phyloP scores from a whole-genome alignment of 2,329 filamentous ascomycete species.

The Penicillium sp. region DNA sequence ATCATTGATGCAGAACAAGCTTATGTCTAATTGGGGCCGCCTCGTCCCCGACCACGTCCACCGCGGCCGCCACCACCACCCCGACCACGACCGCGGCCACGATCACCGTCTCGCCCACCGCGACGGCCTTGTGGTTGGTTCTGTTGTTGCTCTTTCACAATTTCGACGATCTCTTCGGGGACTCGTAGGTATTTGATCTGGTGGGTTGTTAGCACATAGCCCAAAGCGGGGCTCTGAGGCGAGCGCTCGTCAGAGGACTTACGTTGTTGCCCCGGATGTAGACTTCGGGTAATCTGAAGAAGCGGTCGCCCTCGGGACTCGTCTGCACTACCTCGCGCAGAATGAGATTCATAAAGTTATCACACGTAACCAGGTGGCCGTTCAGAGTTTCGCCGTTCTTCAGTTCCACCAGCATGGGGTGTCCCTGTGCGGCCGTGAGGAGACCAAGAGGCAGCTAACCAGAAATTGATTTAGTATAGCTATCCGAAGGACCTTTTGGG shows the following conservation, averaged over 20 bases:
- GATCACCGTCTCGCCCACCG: slow-evolving; percentile 32
- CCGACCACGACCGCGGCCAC: slow-evolving; percentile 33
- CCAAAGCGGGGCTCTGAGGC: neutral
- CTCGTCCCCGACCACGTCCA: slow-evolving; percentile 36
- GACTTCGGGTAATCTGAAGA: slow-evolving; percentile 81
- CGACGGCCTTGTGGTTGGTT: slow-evolving; percentile 46
- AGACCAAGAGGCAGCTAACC: slow-evolving; percentile 61
- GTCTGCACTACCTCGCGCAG: slow-evolving; percentile 96
- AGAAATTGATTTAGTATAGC: slow-evolving; percentile 2
- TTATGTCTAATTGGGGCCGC: slow-evolving; percentile 22
- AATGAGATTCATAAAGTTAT: slow-evolving; percentile 99
- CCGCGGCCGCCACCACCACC: slow-evolving; percentile 31
- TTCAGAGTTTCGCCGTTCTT: slow-evolving; percentile 97
- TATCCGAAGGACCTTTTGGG: neutral
- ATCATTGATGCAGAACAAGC: slow-evolving; percentile 11
- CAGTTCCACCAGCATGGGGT: slow-evolving; percentile 94
- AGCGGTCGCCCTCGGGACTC: slow-evolving; percentile 87
- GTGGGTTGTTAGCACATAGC: slow-evolving; percentile 2
- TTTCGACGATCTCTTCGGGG: slow-evolving; percentile 90
- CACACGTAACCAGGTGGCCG: slow-evolving; percentile 89
- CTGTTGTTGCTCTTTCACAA: slow-evolving; percentile 86
- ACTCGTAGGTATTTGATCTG: slow-evolving; percentile 98
- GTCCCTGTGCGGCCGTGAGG: slow-evolving; percentile 88
- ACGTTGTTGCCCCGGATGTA: slow-evolving; percentile 98
- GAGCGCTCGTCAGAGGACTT: slow-evolving; percentile 30